A percentile compares a stretch with the other conserved stretches of the same genome.
Conservation (phyloP, 179 eudicot genomes). For the Heliamphora pulchella region DNA sequence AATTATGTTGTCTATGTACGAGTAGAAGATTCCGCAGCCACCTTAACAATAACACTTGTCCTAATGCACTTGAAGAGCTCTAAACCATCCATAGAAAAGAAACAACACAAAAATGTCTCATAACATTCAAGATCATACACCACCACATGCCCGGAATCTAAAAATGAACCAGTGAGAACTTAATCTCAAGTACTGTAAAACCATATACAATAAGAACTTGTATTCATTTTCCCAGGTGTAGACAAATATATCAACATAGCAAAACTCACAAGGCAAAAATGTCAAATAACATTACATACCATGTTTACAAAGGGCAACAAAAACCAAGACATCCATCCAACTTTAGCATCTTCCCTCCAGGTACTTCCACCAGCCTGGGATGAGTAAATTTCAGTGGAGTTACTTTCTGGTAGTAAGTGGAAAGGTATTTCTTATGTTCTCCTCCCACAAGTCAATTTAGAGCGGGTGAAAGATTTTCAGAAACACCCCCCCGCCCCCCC, state of each 20-base stretch:
- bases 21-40: too few species aligned
- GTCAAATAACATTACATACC: background rate
- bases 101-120: background rate
- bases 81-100: too few species aligned
- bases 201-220: constrained; percentile 1
- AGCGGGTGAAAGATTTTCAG: too few species aligned
- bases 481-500: too few species aligned
- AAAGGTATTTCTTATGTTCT: background rate
- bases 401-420: background rate
- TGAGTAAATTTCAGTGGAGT: background rate
- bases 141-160: background rate
- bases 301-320: constrained; percentile 10
- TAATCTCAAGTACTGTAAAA: background rate
- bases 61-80: too few species aligned
- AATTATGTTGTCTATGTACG: too few species aligned
- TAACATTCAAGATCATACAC: background rate
- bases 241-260: background rate
- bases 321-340: background rate
- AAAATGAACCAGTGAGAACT: too few species aligned
- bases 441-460: too few species aligned
- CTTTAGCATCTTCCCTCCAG: background rate
- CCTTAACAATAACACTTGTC: too few species aligned
- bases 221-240: background rate
- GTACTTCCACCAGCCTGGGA: background rate
- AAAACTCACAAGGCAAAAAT: background rate